Percentiles rank a stretch among this genome's conserved stretches.
phyloP scores from a whole-genome alignment of 495 filamentous ascomycete genomes.

The Penicillium alfredii region DNA sequence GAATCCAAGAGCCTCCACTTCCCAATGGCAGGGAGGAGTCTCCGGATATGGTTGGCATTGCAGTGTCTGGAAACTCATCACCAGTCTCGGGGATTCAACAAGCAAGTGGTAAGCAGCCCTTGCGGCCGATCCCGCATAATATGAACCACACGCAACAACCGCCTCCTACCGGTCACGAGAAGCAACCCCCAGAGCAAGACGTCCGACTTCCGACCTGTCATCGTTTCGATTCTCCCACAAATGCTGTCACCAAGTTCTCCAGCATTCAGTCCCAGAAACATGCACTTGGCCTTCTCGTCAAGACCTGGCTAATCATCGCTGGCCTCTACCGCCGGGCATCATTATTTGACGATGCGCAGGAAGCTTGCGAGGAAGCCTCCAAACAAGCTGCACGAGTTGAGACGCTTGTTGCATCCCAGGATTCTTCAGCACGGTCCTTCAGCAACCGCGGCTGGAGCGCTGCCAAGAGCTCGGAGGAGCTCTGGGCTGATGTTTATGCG shows the following conservation, averaged over 20 bases:
- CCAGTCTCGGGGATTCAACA: conserved; percentile 17
- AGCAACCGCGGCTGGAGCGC: conserved; percentile 65
- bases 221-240: conserved; percentile 41
- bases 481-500: conserved; percentile 73
- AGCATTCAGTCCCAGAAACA: conserved; percentile 45
- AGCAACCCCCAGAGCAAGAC: conserved; percentile 49
- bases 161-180: conserved; percentile 38
- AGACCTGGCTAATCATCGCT: conserved; percentile 84
- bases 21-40: conserved; percentile 14
- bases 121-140: conserved; percentile 48
- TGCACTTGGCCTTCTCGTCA: conserved; percentile 58
- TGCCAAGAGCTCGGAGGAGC: conserved; percentile 67
- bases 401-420: conserved; percentile 33
- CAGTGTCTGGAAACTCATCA: conserved; percentile 28
- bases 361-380: conserved; percentile 74
- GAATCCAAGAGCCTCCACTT: conserved; percentile 12
- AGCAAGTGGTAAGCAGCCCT: conserved; percentile 31
- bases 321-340: conserved; percentile 78
- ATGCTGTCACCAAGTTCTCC: conserved; percentile 33
- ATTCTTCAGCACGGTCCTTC: conserved; percentile 47
- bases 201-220: conserved; percentile 41
- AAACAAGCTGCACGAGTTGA: conserved; percentile 54
- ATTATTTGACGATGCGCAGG: conserved; percentile 68
- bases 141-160: conserved; percentile 37
- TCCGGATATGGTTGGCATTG: conserved; percentile 37